Evolutionary conservation across 192 early-diverging fungal species (phyloP), one percentile per base, ranked within the genome.

Genomic region (Physocladia obscura): DNA sequence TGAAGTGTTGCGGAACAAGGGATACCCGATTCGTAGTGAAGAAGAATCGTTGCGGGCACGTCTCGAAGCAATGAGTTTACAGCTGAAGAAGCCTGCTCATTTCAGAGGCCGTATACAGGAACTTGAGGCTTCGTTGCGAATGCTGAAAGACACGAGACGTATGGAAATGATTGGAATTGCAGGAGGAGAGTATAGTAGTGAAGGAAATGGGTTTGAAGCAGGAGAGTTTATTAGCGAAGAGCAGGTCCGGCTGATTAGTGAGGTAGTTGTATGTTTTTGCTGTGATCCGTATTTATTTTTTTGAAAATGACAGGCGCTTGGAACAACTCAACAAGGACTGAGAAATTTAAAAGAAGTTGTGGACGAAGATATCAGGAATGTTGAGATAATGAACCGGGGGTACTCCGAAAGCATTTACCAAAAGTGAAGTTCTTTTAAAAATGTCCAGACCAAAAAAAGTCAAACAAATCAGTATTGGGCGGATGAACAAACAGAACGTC

Each of bases 101-200:
- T 92, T 94, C 67, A 84, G 91, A 67, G 90, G 92, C 47, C 81
- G 90, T 52, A 69, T 95, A 13, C 91, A 90, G 37, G 92, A 95
- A 61, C 82, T 94, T 27, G 91, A 90, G 87, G 90, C 92, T 29
- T 83, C 90, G 49, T 68, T 91, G 35, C 90, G 92, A 62, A 75
- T 87, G 65, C 80, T 93, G 3, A 89, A 91, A 67, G 89, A 83
- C 47, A 70, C 77, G 36, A 44, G 70, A 24, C 57, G 71, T 54
- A 49, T 79, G 62, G 50, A 81, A 71, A 32, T n/a, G 21, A 32
- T 52, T 72, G 62, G 74, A 73, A 19, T 70, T 70, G 30, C 75
- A 69, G 62, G 63, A 74, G 39, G 30, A 70, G 38, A 82, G 6
- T 5, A 56, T n/a, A 26, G 77, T 11, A 68, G 57, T 19, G 76